Evolutionary conservation across 768 basidiomycete genomes (phyloP), one percentile per base, ranked within the genome.

Genomic region (Pleurotus platypus): DNA sequence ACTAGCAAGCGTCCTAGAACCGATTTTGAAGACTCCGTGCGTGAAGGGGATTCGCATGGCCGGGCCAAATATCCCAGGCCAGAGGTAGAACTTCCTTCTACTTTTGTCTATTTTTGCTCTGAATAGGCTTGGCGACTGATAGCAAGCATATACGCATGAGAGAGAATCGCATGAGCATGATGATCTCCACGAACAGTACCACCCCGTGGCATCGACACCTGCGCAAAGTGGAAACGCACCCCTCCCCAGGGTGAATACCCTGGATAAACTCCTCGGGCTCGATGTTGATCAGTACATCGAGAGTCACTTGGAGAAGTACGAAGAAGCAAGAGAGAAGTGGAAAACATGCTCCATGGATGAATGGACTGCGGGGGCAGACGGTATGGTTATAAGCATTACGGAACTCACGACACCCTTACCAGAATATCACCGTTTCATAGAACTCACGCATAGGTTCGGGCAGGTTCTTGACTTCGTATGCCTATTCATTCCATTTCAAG

Each of bases 361-460:
- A 50, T 85, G 85, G 85, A 64, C 71, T 4, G 71, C 77, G 22
- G 85, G 83, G 4, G 79, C 78, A 1, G 74, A 82, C 48, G 80
- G 83, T 83, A 38, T 48, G 64, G 51, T 16, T 37, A 45, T 16
- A 1, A 35, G 15, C 16, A 42, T 51, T 45, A 35, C 13, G 48
- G 9, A 54, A 30, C 49, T 35, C 18, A 11, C 40, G 18, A 18
- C 35, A 48, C 35, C 2, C n/a, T 9, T 22, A 26, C 16, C 1
- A 16, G 13, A 45, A 8, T 43, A 55, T n/a, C 40, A 6, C 22
- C 48, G 35, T 43, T 48, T 12, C 49, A 13, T 55, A 83, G 83
- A 81, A 60, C 66, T 84, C 55, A 64, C 70, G 3, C 60, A 61
- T 12, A 70, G 72, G 27, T 84, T 78, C 58, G 58, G 59, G 9